Evolutionary conservation across 2,329 filamentous ascomycete genomes (phyloP).

Genomic region (Ophiostoma sp.): DNA sequence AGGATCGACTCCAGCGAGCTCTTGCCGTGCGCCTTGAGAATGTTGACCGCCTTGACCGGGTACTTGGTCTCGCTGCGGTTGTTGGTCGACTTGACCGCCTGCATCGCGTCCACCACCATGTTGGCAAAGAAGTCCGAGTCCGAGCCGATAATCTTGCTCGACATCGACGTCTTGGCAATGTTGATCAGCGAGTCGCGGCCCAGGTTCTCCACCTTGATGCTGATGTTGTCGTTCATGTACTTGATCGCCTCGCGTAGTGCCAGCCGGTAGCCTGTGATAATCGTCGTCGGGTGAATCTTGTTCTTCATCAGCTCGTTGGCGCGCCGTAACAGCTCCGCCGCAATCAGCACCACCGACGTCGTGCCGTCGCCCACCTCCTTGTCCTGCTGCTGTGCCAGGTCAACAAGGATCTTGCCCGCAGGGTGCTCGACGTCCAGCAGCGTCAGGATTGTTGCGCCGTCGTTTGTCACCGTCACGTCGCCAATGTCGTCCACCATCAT

Average conservation of each 20-base stretch:
- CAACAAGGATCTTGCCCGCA: slow-evolving; percentile 95
- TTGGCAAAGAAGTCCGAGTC: slow-evolving; percentile 96
- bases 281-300: slow-evolving; percentile 98
- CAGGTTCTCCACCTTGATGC: slow-evolving; percentile 87
- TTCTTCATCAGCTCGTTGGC: slow-evolving; percentile 99
- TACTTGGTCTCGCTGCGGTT: slow-evolving; percentile 89
- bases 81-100: slow-evolving; percentile 88
- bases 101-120: slow-evolving; percentile 96
- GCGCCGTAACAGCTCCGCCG: slow-evolving; percentile 85
- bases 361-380: slow-evolving; percentile 98
- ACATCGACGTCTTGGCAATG: slow-evolving; percentile 99
- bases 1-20: slow-evolving; percentile 79
- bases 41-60: slow-evolving; percentile 97
- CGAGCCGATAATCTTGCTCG: slow-evolving; percentile 94
- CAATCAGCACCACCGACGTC: slow-evolving; percentile 95
- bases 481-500: slow-evolving; percentile 99
- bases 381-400: slow-evolving; percentile 96
- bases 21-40: slow-evolving; percentile 97
- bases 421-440: slow-evolving; percentile 96
- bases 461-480: slow-evolving; percentile 97
- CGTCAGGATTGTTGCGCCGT: slow-evolving; percentile 92
- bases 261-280: slow-evolving; percentile 96
- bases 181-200: slow-evolving; percentile 85
- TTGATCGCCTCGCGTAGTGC: slow-evolving; percentile 93
- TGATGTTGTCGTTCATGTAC: slow-evolving; percentile 98